Evolutionary conservation across 192 early-diverging fungal genomes (phyloP).

Genomic region (Coemansia aciculifera): DNA sequence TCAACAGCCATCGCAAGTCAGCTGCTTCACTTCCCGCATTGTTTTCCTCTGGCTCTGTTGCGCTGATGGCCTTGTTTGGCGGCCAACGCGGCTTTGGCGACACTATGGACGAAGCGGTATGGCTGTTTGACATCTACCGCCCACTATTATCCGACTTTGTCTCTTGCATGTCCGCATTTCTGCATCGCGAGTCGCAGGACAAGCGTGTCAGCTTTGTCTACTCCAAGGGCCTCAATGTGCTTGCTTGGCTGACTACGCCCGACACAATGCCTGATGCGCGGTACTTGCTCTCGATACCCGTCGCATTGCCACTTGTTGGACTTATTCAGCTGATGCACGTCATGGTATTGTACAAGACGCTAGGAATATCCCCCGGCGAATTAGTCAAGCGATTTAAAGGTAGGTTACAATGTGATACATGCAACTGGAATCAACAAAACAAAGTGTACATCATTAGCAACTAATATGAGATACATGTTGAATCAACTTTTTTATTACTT

Average conservation of each 20-base stretch:
- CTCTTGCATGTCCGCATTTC: constrained; percentile 67
- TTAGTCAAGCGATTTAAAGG: constrained; percentile 32
- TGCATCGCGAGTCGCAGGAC: constrained; percentile 59
- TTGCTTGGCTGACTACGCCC: constrained; percentile 73
- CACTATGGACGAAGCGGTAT: constrained; percentile 78
- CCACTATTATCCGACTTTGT: constrained; percentile 71
- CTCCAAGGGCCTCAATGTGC: constrained; percentile 73
- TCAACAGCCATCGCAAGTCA: not conserved
- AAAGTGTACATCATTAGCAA: not conserved
- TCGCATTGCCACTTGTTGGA: constrained; percentile 84
- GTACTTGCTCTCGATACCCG: constrained; percentile 68
- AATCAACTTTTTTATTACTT: not conserved
- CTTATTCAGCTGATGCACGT: constrained; percentile 89
- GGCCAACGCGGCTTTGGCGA: constrained; percentile 87
- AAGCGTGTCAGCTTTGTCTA: constrained; percentile 58
- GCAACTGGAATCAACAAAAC: not conserved
- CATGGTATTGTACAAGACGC: constrained; percentile 66
- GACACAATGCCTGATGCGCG: constrained; percentile 68
- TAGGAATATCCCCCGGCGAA: constrained; percentile 58
- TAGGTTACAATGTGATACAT: constrained; percentile 8
- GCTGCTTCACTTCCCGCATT: constrained; percentile 6
- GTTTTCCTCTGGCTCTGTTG: constrained; percentile 51
- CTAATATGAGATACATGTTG: not conserved
- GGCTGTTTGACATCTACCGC: constrained; percentile 72
- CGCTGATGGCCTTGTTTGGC: constrained; percentile 84